Conservation (phyloP, 768 basidiomycete genomes). For the Tremella fuciformis region DNA sequence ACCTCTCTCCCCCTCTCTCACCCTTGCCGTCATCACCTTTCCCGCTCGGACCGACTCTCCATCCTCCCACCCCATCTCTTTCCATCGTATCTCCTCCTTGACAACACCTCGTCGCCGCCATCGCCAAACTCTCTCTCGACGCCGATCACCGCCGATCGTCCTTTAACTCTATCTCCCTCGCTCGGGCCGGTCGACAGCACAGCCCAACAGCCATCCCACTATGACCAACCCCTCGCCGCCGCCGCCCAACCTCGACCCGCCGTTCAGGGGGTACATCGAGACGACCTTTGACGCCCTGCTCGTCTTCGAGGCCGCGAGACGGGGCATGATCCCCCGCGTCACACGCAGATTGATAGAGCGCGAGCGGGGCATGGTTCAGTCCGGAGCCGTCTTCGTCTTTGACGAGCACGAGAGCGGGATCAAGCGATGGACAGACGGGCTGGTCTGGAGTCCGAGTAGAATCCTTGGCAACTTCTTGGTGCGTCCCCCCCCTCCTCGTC, state of each 20-base stretch:
- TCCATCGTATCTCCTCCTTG: too few species aligned
- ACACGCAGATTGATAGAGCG: conserved; percentile 87
- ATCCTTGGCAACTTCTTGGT: conserved; percentile 93
- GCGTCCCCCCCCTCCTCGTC: conserved; percentile 35
- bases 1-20: too few species aligned
- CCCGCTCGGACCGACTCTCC: too few species aligned
- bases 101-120: too few species aligned
- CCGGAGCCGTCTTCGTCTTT: conserved; percentile 93
- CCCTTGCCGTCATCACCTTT: too few species aligned
- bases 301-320: conserved; percentile 87
- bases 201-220: conserved; percentile 67
- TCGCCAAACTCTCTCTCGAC: too few species aligned
- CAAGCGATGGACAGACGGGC: conserved; percentile 95
- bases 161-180: neutral
- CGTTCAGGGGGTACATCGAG: conserved; percentile 92
- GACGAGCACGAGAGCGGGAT: conserved; percentile 97
- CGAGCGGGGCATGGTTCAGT: conserved; percentile 87
- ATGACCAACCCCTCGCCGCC: conserved; percentile 37
- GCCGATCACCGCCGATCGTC: too few species aligned
- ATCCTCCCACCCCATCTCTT: conserved; percentile 61
- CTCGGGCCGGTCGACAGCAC: neutral
- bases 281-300: conserved; percentile 93
- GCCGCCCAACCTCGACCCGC: conserved; percentile 61
- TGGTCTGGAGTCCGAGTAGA: conserved; percentile 88
- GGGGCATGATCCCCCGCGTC: conserved; percentile 85